Conservation (phyloP, 2,329 filamentous ascomycete species). For the Colletotrichum siamense region DNA sequence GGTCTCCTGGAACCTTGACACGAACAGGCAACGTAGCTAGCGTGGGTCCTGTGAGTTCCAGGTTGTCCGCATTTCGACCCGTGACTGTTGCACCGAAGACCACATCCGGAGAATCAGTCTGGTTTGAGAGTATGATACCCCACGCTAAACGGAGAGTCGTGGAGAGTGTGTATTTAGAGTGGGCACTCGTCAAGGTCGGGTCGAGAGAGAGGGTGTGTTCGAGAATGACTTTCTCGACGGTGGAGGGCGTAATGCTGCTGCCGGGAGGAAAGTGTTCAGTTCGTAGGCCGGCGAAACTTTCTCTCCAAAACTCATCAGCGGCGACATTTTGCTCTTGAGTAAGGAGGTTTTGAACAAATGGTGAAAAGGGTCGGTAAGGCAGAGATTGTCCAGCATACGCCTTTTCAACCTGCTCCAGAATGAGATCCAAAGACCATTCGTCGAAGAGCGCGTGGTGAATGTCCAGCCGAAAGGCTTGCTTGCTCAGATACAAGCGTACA, state of each 20-base stretch:
- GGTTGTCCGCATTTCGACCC: constrained; percentile 31
- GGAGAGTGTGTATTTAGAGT: constrained; percentile 4
- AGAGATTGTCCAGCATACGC: constrained; percentile 3
- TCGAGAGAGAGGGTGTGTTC: neutral
- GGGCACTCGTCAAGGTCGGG: neutral
- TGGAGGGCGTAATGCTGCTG: neutral
- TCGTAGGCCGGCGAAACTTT: no score
- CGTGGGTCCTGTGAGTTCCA: constrained; percentile 30
- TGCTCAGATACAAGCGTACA: neutral
- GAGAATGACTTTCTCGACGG: neutral
- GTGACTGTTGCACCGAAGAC: constrained; percentile 32
- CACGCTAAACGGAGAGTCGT: constrained; percentile 29
- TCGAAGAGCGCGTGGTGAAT: constrained; percentile 11
- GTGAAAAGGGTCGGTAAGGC: constrained; percentile 1
- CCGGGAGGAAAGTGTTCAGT: no score
- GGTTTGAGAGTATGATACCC: constrained; percentile 38
- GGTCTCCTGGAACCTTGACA: constrained; percentile 14
- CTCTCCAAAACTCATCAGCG: no score
- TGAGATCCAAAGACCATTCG: neutral
- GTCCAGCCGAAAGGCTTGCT: neutral
- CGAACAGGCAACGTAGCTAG: constrained; percentile 34
- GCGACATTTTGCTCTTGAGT: no score
- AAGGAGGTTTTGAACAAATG: constrained; percentile 2
- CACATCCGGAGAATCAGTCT: constrained; percentile 33
- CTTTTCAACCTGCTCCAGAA: neutral